Conservation (phyloP, 179 eudicot species). For the Silene coronaria region DNA sequence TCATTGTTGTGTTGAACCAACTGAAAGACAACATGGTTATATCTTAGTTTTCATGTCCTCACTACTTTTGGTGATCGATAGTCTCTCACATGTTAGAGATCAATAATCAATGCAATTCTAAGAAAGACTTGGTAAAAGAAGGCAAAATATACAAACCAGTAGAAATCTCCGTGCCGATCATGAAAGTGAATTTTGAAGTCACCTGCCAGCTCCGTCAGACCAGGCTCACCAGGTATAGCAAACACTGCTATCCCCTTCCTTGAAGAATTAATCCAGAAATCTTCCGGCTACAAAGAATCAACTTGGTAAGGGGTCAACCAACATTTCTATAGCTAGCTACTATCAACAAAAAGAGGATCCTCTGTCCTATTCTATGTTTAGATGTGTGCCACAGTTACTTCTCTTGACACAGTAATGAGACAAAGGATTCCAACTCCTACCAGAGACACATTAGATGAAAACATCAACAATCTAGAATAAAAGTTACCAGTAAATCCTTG, state of each 20-base stretch:
- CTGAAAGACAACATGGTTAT: conserved; percentile 31
- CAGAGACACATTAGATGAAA: not conserved
- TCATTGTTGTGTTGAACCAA: conserved; percentile 89
- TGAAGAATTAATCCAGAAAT: conserved; percentile 86
- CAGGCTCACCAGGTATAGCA: conserved; percentile 98
- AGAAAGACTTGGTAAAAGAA: not conserved
- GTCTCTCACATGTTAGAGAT: not conserved
- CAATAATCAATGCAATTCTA: not conserved
- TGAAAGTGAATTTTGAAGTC: conserved; percentile 95
- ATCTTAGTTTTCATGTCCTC: not conserved
- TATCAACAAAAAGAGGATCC: not conserved
- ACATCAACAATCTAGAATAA: conserved; percentile 5
- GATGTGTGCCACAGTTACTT: not conserved
- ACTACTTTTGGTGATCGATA: not conserved
- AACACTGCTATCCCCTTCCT: conserved; percentile 87
- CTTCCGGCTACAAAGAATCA: conserved; percentile 67
- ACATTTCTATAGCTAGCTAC: not conserved
- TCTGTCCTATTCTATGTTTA: not conserved
- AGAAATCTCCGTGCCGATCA: conserved; percentile 96
- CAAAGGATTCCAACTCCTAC: not conserved
- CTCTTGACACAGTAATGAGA: not conserved
- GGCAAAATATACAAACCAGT: conserved; percentile 54
- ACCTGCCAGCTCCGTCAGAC: conserved; percentile 78
- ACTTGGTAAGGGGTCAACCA: conserved; percentile 6
- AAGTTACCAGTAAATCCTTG: conserved; percentile 72